Percentiles rank a stretch among this genome's conserved stretches.
Evolutionary conservation across 208 protist species (phyloP).

Genomic region (Naegleria lovaniensis): DNA sequence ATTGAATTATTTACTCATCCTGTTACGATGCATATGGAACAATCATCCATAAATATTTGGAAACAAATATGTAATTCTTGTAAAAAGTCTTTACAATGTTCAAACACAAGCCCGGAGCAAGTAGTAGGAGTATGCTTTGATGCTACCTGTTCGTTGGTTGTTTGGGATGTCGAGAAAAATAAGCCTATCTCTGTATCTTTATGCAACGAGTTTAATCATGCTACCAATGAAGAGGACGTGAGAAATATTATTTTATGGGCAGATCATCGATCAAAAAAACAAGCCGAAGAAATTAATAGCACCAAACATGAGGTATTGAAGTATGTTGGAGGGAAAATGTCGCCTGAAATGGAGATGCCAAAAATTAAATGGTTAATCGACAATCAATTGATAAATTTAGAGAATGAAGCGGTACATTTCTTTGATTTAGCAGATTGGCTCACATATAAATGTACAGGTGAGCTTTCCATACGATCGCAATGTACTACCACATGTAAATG

Average conservation of each 20-base stretch:
- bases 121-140: constrained; percentile 39
- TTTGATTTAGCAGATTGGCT: constrained; percentile 40
- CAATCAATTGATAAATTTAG: constrained; percentile 20
- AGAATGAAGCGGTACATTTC: not conserved
- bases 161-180: not conserved
- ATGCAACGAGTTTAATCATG: not conserved
- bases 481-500: constrained; percentile 40
- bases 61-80: constrained; percentile 1
- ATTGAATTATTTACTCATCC: constrained; percentile 8
- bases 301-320: constrained; percentile 32
- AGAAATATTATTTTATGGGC: constrained; percentile 40
- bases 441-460: not conserved
- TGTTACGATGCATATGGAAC: constrained; percentile 16
- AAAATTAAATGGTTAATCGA: constrained; percentile 38
- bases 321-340: constrained; percentile 40
- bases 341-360: constrained; percentile 38
- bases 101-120: not conserved
- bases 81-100: not conserved
- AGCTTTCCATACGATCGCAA: constrained; percentile 22
- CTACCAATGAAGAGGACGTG: not conserved
- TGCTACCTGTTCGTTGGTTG: constrained; percentile 39
- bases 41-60: constrained; percentile 39
- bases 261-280: constrained; percentile 33
- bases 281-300: constrained; percentile 33
- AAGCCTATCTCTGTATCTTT: not conserved